Percentiles rank a stretch among this genome's conserved stretches.
phyloP scores from a whole-genome alignment of 2,329 filamentous ascomycete genomes.

The Penicillium sp. region DNA sequence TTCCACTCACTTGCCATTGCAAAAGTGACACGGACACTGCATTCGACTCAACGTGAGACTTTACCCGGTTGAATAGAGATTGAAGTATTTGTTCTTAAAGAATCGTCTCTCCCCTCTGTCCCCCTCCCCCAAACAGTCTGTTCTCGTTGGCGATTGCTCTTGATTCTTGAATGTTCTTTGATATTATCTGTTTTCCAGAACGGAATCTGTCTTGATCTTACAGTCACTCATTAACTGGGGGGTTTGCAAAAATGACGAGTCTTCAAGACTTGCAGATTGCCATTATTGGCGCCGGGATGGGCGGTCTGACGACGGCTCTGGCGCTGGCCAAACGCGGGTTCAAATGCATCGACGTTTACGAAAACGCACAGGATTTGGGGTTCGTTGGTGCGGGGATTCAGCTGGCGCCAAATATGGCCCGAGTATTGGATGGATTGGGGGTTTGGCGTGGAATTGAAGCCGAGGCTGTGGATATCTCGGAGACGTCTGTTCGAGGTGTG shows the following conservation, averaged over 20 bases:
- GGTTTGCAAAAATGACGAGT: slow-evolving; percentile 18
- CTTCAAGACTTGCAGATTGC: slow-evolving; percentile 39
- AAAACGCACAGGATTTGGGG: slow-evolving; percentile 65
- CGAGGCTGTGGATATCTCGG: slow-evolving; percentile 64
- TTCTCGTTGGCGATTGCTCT: too few species aligned
- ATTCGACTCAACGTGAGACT: not conserved
- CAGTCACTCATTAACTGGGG: too few species aligned
- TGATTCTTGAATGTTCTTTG: too few species aligned
- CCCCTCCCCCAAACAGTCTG: not conserved
- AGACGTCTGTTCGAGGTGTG: slow-evolving; percentile 65
- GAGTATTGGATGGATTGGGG: slow-evolving; percentile 65
- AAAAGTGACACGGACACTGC: too few species aligned
- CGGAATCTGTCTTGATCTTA: too few species aligned
- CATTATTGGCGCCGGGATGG: slow-evolving; percentile 60
- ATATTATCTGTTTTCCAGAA: too few species aligned
- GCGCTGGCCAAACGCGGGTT: slow-evolving; percentile 72
- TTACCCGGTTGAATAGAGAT: not conserved
- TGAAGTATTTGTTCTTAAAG: too few species aligned
- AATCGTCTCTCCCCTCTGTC: not conserved
- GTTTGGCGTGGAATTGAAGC: slow-evolving; percentile 65
- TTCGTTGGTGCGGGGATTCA: slow-evolving; percentile 84
- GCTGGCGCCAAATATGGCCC: slow-evolving; percentile 73
- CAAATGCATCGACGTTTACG: slow-evolving; percentile 65
- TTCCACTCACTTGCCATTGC: too few species aligned
- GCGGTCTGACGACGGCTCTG: slow-evolving; percentile 65